A percentile compares a stretch with the other conserved stretches of the same genome.
These are phyloP conservation scores for Dillenia turbinata DNA, from an alignment of 164 flowering plant genomes.

Conservation along the genomic window DNA sequence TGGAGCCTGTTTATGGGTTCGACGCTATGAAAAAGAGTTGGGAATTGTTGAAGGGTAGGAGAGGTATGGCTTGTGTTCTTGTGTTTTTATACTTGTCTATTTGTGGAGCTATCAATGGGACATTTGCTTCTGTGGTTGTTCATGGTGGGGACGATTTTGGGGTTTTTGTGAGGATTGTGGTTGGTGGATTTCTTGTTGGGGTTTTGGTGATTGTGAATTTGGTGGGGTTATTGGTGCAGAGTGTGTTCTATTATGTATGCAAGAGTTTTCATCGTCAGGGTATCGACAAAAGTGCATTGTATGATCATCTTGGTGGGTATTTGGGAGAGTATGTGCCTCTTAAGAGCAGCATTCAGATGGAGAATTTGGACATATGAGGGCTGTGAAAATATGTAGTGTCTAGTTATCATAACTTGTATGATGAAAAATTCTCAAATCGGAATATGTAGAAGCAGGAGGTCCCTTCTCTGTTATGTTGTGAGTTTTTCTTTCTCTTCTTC, in stretches of 20 bases:
- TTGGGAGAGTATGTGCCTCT: constrained; percentile 96
- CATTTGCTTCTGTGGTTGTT: constrained; percentile 64
- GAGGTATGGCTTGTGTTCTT: constrained; percentile 36
- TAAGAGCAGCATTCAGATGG: constrained; percentile 96
- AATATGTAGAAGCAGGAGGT: no score
- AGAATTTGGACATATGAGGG: constrained; percentile 50
- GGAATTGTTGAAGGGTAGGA: constrained; percentile 70
- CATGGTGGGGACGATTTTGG: constrained; percentile 50
- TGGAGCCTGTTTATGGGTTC: constrained; percentile 75
- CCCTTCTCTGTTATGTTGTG: no score
- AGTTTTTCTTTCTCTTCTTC: no score
- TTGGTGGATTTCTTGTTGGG: constrained; percentile 81
- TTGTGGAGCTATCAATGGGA: constrained; percentile 44
- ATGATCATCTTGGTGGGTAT: constrained; percentile 94
- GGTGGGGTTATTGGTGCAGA: constrained; percentile 85
- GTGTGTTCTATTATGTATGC: constrained; percentile 94
- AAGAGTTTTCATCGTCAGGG: constrained; percentile 87
- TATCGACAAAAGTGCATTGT: constrained; percentile 81
- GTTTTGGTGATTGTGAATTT: constrained; percentile 81
- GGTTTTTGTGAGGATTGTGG: constrained; percentile 45
- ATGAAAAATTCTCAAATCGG: no score
- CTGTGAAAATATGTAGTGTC: neutral
- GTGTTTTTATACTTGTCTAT: constrained; percentile 53
- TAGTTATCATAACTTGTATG: no score
- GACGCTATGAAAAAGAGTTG: constrained; percentile 89